A percentile compares a stretch with the other conserved stretches of the same genome.
phyloP scores from a whole-genome alignment of 768 basidiomycete species.

The Cystobasidium onofrii region DNA sequence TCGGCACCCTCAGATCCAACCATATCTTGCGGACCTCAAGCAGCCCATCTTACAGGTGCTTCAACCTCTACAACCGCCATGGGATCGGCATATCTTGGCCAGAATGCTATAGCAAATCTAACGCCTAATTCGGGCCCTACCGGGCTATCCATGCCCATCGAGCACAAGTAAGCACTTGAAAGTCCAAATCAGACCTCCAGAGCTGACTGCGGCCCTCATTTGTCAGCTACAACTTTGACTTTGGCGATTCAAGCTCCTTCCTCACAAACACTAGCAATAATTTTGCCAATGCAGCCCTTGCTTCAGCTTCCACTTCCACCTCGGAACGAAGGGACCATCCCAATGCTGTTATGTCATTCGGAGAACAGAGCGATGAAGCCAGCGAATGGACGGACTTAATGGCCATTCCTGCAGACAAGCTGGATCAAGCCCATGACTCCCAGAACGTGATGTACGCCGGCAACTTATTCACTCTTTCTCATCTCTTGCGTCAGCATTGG shows the following conservation, averaged over 20 bases:
- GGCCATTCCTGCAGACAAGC: neutral
- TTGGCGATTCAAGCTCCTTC: neutral
- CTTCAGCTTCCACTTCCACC: neutral
- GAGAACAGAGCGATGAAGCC: neutral
- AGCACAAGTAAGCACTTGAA: neutral
- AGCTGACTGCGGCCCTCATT: no score
- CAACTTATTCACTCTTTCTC: neutral
- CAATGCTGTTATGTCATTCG: no score
- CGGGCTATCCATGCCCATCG: neutral
- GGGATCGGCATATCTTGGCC: neutral
- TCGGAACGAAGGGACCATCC: no score
- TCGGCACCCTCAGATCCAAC: neutral
- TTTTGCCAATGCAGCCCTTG: neutral
- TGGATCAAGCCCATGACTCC: neutral
- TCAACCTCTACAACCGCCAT: neutral
- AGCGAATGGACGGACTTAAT: neutral
- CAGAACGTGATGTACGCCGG: slow-evolving; percentile 6
- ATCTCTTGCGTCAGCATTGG: slow-evolving; percentile 6
- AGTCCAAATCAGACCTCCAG: no score
- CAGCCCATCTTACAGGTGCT: neutral
- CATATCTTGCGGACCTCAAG: neutral
- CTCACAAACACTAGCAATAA: neutral
- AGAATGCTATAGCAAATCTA: neutral
- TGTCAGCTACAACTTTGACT: neutral
- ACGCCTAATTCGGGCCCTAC: neutral